Percentiles rank a stretch among this genome's conserved stretches.
phyloP scores from a whole-genome alignment of 202 grass and related monocot species.

The Zizania palustris region DNA sequence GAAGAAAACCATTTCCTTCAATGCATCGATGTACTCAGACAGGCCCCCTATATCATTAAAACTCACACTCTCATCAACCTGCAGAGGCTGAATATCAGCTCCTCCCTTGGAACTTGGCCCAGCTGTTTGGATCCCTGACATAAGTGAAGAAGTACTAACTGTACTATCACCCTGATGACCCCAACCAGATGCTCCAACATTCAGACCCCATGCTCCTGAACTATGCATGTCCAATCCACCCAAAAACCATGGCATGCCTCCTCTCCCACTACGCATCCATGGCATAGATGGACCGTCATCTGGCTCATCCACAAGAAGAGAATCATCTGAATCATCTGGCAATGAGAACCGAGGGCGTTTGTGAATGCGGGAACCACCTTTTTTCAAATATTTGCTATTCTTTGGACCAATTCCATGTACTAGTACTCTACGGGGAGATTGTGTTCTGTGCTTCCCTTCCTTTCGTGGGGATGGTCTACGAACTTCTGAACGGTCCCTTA shows the following conservation, averaged over 20 bases:
- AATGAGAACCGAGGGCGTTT: conserved; percentile 72
- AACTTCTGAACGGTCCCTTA: conserved; percentile 86
- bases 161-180: conserved; percentile 78
- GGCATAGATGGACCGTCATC: conserved; percentile 77
- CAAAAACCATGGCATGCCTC: conserved; percentile 74
- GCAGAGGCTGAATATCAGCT: conserved; percentile 96
- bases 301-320: conserved; percentile 94
- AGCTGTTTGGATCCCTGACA: conserved; percentile 85
- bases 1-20: conserved; percentile 99
- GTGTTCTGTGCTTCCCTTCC: conserved; percentile 77
- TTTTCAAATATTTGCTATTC: conserved; percentile 82
- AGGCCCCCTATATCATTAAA: conserved; percentile 98
- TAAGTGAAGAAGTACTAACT: conserved; percentile 46
- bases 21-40: conserved; percentile 91
- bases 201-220: conserved; percentile 85
- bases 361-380: conserved; percentile 85
- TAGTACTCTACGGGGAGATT: conserved; percentile 83
- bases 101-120: conserved; percentile 99
- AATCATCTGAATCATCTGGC: conserved; percentile 98
- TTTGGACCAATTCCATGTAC: conserved; percentile 79
- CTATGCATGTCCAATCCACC: conserved; percentile 93
- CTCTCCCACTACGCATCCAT: conserved; percentile 75
- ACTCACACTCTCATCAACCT: conserved; percentile 89
- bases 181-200: conserved; percentile 96
- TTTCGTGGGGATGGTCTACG: conserved; percentile 70